Percentiles rank a stretch among this genome's conserved stretches.
Conservation (phyloP, 1,284 basidiomycete species). For the Moesziomyces sp. region DNA sequence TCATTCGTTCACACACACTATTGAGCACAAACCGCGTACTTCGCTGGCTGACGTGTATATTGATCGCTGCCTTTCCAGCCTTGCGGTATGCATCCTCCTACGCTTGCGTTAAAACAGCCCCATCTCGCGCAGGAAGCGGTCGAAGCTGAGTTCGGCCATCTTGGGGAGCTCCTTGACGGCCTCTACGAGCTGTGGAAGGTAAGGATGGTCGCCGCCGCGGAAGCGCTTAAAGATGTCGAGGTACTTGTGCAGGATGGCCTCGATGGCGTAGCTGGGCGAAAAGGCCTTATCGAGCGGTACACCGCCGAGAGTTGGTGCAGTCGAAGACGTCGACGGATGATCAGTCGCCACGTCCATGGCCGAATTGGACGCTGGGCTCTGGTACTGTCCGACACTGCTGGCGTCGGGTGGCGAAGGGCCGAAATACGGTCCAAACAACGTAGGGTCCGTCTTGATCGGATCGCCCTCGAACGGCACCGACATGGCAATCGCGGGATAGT, state of each 20-base stretch:
- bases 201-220: constrained; percentile 53
- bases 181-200: constrained; percentile 43
- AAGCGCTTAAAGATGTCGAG: constrained; percentile 53
- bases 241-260: constrained; percentile 56
- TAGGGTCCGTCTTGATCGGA: constrained; percentile 42
- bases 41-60: no score
- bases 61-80: no score
- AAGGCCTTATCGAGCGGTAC: constrained; percentile 41
- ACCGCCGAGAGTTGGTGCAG: background rate
- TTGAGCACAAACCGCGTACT: no score
- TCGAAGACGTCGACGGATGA: constrained; percentile 19
- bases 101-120: no score
- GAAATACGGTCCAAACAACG: constrained; percentile 39
- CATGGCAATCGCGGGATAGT: constrained; percentile 48
- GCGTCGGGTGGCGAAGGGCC: constrained; percentile 29
- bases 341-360: constrained; percentile 1
- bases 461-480: constrained; percentile 46
- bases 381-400: constrained; percentile 1
- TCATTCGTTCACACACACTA: no score
- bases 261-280: constrained; percentile 40
- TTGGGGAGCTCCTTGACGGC: constrained; percentile 54
- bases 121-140: constrained; percentile 36
- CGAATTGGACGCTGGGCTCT: constrained; percentile 2
- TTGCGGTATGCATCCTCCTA: no score
- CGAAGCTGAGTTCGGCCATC: constrained; percentile 45